Evolutionary conservation across 2,329 filamentous ascomycete species (phyloP), one percentile per base, ranked within the genome.

Genomic region (Lachnellula subtilissima): DNA sequence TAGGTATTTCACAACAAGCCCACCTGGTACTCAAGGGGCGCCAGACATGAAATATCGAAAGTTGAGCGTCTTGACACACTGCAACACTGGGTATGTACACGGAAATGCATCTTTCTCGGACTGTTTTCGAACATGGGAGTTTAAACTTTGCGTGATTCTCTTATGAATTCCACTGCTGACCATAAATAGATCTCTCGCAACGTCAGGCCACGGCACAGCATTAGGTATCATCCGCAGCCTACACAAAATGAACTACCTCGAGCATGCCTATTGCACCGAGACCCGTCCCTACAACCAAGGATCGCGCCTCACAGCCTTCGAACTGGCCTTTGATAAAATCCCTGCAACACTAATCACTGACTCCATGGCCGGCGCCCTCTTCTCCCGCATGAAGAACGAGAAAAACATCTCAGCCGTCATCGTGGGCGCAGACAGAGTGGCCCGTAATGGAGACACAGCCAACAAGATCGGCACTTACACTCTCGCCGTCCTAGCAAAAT

Each of bases 391-490:
- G 47, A 85, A 85, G 64, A 75, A 78, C 22, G 74, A 79, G 39
- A 80, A 85, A 68, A 85, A 86, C 66, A 89, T 99, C 57, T 82
- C 84, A 5, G 93, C 91, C 5, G 89, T 99, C 51, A 87, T 99
- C 32, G 94, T 99, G 0, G 94, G 94, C 28, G 94, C 94, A 2
- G 94, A 99, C 71, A 85, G 94, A 55, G 94, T 99, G 14, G 94
- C 93, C 35, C 89, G 91, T 50, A 99, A 99, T 67, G 94, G 94
- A 32, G 94, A 99, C 74, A 97, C 94, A 0, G 94, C 94, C 54
- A 99, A 99, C 77, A 99, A 99, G 77, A 95, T 99, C 59, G 94
- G 94, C 51, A 99, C 94, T 0, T 97, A 99, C 71, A 82, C 87
- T 53, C 81, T 99, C 4, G 91, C 94, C 3, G 91, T 97, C n/a